These are phyloP conservation scores for Tilletiopsis washingtonensis DNA, from an alignment of 1,284 basidiomycete genomes.

Conservation along the genomic window DNA sequence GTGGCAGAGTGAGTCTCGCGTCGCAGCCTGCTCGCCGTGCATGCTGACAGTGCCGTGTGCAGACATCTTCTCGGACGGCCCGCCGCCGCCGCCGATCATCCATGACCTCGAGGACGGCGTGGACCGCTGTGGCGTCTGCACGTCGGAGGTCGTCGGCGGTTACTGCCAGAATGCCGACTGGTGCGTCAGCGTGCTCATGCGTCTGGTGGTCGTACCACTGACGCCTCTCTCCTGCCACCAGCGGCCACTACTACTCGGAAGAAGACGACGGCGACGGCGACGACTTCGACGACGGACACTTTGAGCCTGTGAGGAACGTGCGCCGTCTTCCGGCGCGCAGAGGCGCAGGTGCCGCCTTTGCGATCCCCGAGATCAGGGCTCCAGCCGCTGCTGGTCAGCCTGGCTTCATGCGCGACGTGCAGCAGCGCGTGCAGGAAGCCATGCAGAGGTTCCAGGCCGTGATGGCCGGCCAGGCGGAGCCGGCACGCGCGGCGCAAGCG, in stretches of 20 bases:
- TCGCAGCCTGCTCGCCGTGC: conserved; percentile 1
- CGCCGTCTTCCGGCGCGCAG: neutral
- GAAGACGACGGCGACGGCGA: neutral
- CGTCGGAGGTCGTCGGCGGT: conserved; percentile 34
- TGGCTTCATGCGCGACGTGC: no score
- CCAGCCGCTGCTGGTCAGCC: no score
- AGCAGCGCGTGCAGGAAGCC: no score
- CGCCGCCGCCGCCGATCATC: conserved; percentile 19
- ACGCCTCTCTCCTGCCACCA: no score
- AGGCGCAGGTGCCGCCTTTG: neutral
- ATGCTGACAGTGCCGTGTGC: conserved; percentile 7
- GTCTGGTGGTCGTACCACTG: no score
- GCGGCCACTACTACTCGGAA: no score
- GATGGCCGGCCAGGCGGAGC: no score
- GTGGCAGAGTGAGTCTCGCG: conserved; percentile 17
- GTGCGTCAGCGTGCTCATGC: conserved; percentile 10
- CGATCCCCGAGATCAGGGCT: neutral
- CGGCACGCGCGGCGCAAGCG: no score
- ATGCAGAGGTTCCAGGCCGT: no score
- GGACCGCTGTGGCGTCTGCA: conserved; percentile 33
- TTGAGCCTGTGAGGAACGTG: neutral
- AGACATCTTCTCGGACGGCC: conserved; percentile 19
- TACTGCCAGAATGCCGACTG: conserved; percentile 31
- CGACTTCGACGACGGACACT: neutral
- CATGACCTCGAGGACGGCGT: conserved; percentile 37